Percentiles rank a stretch among this genome's conserved stretches.
phyloP scores from a whole-genome alignment of 2,329 filamentous ascomycete species.

The Aspergillus piperis region DNA sequence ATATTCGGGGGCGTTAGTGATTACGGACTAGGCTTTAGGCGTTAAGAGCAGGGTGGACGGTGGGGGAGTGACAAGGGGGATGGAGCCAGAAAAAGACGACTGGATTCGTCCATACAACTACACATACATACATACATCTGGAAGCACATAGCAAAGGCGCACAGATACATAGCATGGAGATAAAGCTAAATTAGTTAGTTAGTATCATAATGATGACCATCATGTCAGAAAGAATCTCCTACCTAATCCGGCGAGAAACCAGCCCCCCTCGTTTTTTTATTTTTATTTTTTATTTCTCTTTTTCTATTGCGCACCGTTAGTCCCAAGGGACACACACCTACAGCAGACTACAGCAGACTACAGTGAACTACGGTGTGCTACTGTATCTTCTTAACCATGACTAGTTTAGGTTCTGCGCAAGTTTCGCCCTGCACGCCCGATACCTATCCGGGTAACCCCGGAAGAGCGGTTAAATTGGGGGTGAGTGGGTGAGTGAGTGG shows the following conservation, averaged over 20 bases:
- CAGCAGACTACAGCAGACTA: too few relatives aligned
- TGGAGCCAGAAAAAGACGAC: too few relatives aligned
- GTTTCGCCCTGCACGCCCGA: neutral
- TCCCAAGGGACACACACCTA: too few relatives aligned
- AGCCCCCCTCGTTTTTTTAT: too few relatives aligned
- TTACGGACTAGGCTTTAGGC: neutral
- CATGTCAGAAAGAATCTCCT: too few relatives aligned
- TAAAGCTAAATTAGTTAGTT: neutral
- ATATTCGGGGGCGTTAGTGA: neutral
- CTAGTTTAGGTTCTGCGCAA: too few relatives aligned
- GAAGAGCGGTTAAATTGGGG: neutral
- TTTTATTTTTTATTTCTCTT: too few relatives aligned
- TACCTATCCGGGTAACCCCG: neutral
- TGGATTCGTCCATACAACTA: neutral
- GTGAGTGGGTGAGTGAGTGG: neutral
- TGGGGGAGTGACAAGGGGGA: neutral
- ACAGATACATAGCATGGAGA: neutral
- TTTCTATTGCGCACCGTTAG: too few relatives aligned
- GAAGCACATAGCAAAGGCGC: too few relatives aligned
- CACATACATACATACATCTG: neutral
- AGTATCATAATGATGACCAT: neutral
- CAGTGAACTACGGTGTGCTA: too few relatives aligned
- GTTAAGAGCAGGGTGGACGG: neutral
- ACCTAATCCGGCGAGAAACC: too few relatives aligned
- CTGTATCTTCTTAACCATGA: too few relatives aligned